Percentiles rank a stretch among this genome's conserved stretches.
Evolutionary conservation across 2,329 filamentous ascomycete species (phyloP).

Genomic region (Fusarium nodosum): DNA sequence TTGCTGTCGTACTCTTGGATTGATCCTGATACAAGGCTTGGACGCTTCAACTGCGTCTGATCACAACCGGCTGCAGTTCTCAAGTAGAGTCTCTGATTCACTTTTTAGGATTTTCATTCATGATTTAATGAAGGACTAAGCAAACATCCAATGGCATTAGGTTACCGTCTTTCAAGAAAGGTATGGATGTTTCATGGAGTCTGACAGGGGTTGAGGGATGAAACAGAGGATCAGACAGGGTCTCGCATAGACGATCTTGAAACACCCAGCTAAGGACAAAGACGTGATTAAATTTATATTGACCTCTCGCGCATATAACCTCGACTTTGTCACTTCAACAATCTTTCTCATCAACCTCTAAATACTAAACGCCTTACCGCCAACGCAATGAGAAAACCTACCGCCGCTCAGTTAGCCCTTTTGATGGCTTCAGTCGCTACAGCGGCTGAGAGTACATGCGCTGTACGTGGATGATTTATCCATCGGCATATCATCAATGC

Average conservation of each 20-base stretch:
- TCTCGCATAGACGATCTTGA: conserved; percentile 37
- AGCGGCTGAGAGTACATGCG: conserved; percentile 32
- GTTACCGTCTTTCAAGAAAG: not conserved
- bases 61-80: not conserved
- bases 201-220: conserved; percentile 18
- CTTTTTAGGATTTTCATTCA: not conserved
- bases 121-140: conserved; percentile 7
- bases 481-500: not conserved
- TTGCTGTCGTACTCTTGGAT: not conserved
- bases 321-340: not conserved
- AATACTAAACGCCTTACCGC: rapidly evolving
- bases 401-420: conserved; percentile 21
- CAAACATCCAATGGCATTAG: not conserved
- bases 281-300: not conserved
- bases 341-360: rapidly evolving
- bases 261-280: conserved; percentile 18
- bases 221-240: conserved; percentile 36
- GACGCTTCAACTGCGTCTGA: no score
- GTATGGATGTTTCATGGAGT: conserved; percentile 8
- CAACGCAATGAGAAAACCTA: conserved; percentile 34
- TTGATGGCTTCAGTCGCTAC: conserved; percentile 23
- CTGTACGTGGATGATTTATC: conserved; percentile 10
- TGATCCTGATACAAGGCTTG: not conserved
- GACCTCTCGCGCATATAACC: conserved; percentile 10
- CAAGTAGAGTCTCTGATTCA: not conserved